Percentiles rank a stretch among this genome's conserved stretches.
These are phyloP conservation scores for Trypanosoma lewisi DNA, from an alignment of 208 protist species.

Conservation along the genomic window DNA sequence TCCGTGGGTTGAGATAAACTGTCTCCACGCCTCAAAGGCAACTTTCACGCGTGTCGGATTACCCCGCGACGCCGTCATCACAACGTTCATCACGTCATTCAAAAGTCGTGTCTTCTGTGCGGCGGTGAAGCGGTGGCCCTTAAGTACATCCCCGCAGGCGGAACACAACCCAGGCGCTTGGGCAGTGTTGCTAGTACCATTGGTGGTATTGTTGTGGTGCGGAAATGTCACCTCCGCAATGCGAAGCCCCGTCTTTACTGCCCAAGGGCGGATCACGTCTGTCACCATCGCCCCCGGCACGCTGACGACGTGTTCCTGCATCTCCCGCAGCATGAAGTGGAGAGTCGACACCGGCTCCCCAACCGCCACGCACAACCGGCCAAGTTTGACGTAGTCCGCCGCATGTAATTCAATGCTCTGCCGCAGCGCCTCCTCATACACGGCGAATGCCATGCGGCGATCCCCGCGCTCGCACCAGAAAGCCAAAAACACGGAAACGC, in stretches of 20 bases:
- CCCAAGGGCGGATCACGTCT: constrained; percentile 57
- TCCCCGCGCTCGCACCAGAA: constrained; percentile 40
- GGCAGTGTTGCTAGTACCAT: too few species aligned
- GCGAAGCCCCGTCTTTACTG: constrained; percentile 5
- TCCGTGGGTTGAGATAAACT: constrained; percentile 39
- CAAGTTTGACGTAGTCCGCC: constrained; percentile 49
- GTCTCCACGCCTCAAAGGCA: constrained; percentile 57
- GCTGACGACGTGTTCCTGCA: constrained; percentile 44
- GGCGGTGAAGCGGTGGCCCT: constrained; percentile 54
- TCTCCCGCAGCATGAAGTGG: constrained; percentile 47
- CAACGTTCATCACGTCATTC: constrained; percentile 34
- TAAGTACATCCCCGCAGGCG: constrained; percentile 17
- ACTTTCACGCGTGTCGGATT: constrained; percentile 23
- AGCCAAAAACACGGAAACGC: constrained; percentile 46
- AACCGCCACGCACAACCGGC: constrained; percentile 40
- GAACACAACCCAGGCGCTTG: constrained; percentile 11
- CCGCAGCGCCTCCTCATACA: constrained; percentile 41
- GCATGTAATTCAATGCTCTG: constrained; percentile 45
- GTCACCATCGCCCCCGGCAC: constrained; percentile 33
- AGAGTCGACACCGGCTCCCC: constrained; percentile 45
- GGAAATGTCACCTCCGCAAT: constrained; percentile 17
- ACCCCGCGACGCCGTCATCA: constrained; percentile 32
- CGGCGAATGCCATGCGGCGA: constrained; percentile 34
- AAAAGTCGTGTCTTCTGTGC: constrained; percentile 40
- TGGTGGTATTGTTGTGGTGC: too few species aligned